These are phyloP conservation scores for Pleurotus tuoliensis DNA, from an alignment of 768 basidiomycete genomes.

Conservation along the genomic window DNA sequence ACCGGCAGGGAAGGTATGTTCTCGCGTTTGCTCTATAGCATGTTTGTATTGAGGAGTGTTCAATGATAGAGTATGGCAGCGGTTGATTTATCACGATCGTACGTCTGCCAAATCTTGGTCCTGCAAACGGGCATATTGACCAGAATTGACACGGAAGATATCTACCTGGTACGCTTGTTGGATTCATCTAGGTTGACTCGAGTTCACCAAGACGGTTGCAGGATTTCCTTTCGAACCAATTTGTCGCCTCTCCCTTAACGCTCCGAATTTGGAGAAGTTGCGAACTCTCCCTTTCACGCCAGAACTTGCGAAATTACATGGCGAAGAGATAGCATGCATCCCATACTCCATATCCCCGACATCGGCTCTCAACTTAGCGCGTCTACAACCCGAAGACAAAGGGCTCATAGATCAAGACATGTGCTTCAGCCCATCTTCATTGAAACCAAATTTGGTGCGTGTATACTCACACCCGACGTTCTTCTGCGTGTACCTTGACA, in stretches of 20 bases:
- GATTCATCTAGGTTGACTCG: background rate
- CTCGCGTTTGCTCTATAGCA: background rate
- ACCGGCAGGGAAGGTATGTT: conserved; percentile 23
- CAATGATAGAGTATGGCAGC: conserved; percentile 24
- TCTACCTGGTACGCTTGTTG: conserved; percentile 34
- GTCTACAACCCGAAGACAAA: conserved; percentile 29
- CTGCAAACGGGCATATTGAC: too few relatives aligned
- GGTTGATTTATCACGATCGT: conserved; percentile 42
- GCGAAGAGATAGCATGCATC: conserved; percentile 47
- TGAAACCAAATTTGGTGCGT: conserved; percentile 44
- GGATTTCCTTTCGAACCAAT: conserved; percentile 44
- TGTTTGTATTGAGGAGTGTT: background rate
- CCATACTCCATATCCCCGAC: conserved; percentile 57
- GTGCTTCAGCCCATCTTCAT: conserved; percentile 37
- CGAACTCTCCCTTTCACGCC: conserved; percentile 44
- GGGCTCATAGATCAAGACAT: conserved; percentile 33
- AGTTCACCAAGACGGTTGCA: conserved; percentile 15
- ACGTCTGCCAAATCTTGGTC: conserved; percentile 22
- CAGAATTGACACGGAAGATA: conserved; percentile 25
- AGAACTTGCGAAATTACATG: conserved; percentile 44
- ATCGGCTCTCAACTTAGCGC: conserved; percentile 31
- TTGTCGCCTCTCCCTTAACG: conserved; percentile 37
- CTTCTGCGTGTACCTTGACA: too few relatives aligned
- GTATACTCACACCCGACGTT: too few relatives aligned
- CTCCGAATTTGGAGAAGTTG: conserved; percentile 17